These are phyloP conservation scores for Parmales sp. DNA, from an alignment of 108 stramenopile species.

Conservation along the genomic window DNA sequence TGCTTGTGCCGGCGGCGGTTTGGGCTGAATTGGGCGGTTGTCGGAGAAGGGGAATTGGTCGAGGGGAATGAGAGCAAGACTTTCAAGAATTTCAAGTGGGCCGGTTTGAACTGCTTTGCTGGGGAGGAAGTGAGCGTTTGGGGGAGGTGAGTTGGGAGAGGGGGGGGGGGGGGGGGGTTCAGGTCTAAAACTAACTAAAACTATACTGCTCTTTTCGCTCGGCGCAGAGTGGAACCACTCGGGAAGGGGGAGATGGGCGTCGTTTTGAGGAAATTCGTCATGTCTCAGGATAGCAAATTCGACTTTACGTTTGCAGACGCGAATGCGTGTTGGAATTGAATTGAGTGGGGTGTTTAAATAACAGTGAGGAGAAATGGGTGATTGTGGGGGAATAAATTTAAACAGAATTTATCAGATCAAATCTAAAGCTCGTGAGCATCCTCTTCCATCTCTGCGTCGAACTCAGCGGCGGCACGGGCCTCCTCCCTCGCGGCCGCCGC, in stretches of 20 bases:
- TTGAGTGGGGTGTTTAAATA: too few species aligned
- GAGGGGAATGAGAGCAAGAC: background rate
- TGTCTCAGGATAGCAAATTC: too few species aligned
- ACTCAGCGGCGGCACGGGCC: background rate
- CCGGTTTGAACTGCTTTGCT: too few species aligned
- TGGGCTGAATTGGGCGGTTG: background rate
- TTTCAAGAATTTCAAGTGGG: too few species aligned
- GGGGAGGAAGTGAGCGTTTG: background rate
- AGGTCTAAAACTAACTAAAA: background rate
- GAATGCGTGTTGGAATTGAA: too few species aligned
- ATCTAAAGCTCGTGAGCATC: slow-evolving; percentile 6
- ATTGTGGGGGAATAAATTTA: too few species aligned
- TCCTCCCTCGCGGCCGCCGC: slow-evolving; percentile 30
- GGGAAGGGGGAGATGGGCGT: background rate
- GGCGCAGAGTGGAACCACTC: background rate
- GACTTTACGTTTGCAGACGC: too few species aligned
- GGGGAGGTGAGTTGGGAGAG: background rate
- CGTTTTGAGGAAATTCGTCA: too few species aligned
- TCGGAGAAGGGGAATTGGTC: too few species aligned
- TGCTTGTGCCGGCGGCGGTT: background rate
- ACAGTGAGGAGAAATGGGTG: too few species aligned
- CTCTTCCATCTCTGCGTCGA: background rate
- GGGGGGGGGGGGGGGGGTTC: background rate
- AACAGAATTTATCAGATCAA: too few species aligned
- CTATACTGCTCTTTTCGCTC: background rate